Evolutionary conservation across 331 rosid genomes (phyloP), one percentile per base, ranked within the genome.

Genomic region (Pyracantha coccinea): DNA sequence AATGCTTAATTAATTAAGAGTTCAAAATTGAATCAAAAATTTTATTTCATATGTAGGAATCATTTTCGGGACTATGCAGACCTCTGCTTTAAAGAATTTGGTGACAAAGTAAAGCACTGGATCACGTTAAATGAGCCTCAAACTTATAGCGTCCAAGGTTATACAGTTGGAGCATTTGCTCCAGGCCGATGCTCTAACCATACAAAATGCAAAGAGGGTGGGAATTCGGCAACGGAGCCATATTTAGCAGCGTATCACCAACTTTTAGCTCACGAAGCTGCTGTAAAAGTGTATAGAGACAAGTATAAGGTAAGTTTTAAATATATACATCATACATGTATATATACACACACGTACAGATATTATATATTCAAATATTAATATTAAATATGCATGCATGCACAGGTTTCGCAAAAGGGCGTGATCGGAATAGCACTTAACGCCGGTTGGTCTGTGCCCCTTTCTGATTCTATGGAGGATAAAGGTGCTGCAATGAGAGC

Each of bases 171-270:
- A 61, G 4, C 15, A 5, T 24, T 38, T 6, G 83, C 80, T 8
- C 86, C 86, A 4, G 82, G 79, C 6, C 68, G 86, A 54, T 82
- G 86, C 44, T 80, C 83, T 69, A 61, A 61, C 35, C 32, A 27
- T 25, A 61, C 66, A 5, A 74, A 75, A 3, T 80, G 83, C 15
- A 41, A 1, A 41, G 63, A 58, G 3, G 80, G 73, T 7, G 83
- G 83, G 0, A 33, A 80, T 21, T 72, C 83, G 8, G 79, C 74
- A 17, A 80, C 83, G 0, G 83, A 80, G 73, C 83, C 83, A 11
- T 80, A 80, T 57, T 10, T 69, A 3, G 80, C 15, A 5, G 3
- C 79, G 23, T 75, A 80, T n/a, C 12, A 75, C 27, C 68, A 61
- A 44, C 68, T 80, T 69, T 63, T 80, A 11, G 72, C 80, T 69